phyloP scores from a whole-genome alignment of 148 eudicot genomes.

The Linanthus parryae region DNA sequence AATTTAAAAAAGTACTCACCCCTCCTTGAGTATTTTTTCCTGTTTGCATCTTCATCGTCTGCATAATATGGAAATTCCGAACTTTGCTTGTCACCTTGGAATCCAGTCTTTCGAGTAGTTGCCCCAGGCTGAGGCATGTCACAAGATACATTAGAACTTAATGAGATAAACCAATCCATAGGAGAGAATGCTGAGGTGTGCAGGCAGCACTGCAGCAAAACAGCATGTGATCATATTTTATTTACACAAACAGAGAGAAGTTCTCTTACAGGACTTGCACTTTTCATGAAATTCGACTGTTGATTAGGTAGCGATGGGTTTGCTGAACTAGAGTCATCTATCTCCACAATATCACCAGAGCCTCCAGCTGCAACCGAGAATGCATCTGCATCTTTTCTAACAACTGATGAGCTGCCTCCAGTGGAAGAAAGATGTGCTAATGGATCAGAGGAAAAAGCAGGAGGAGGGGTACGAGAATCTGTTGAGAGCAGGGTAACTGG shows the following conservation, averaged over 20 bases:
- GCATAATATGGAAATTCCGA: constrained; percentile 85
- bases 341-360: constrained; percentile 64
- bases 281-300: constrained; percentile 44
- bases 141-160: constrained; percentile 9
- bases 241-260: background rate
- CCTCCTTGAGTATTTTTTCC: constrained; percentile 72
- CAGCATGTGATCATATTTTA: too few species aligned
- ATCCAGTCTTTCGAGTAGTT: constrained; percentile 67
- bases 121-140: constrained; percentile 66
- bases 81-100: constrained; percentile 76
- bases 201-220: too few species aligned
- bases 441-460: constrained; percentile 72
- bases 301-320: constrained; percentile 46
- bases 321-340: constrained; percentile 49
- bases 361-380: constrained; percentile 17
- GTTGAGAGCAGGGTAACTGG: constrained; percentile 44
- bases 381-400: constrained; percentile 7
- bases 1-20: constrained; percentile 33
- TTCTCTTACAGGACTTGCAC: constrained; percentile 65
- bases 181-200: too few species aligned
- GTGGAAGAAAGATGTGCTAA: constrained; percentile 33
- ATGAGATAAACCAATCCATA: too few species aligned
- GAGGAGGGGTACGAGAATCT: constrained; percentile 58
- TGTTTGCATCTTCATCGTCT: constrained; percentile 92
- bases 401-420: constrained; percentile 15